A percentile compares a stretch with the other conserved stretches of the same genome.
These are phyloP conservation scores for Fraxinus quadrangulata DNA, from an alignment of 257 asterid genomes.

Conservation along the genomic window DNA sequence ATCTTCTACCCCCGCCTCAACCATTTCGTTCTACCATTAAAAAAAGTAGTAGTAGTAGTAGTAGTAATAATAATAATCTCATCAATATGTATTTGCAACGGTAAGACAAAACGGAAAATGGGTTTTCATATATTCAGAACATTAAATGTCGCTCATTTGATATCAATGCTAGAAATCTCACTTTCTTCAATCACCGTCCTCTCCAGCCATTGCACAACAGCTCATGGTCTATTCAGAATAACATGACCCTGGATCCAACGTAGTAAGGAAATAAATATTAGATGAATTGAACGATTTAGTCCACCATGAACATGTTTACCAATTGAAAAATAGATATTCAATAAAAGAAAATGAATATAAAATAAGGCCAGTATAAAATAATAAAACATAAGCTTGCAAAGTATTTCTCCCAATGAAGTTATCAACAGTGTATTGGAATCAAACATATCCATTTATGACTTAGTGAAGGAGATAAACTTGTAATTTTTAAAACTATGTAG, in stretches of 20 bases:
- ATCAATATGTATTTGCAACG: slow-evolving; percentile 53
- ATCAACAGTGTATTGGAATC: no score
- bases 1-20: no score
- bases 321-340: no score
- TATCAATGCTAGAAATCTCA: slow-evolving; percentile 32
- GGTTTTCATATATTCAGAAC: background rate
- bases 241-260: slow-evolving; percentile 50
- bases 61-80: no score
- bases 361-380: background rate
- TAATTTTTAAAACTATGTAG: background rate
- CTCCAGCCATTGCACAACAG: slow-evolving; percentile 72
- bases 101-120: background rate
- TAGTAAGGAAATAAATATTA: background rate
- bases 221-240: slow-evolving; percentile 76
- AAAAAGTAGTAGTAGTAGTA: no score
- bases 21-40: no score
- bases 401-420: no score
- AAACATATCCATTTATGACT: background rate
- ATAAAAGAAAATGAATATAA: no score
- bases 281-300: background rate
- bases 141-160: background rate
- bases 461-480: background rate
- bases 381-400: no score
- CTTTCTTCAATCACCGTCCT: slow-evolving; percentile 62
- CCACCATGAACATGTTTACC: background rate